Evolutionary conservation across 208 protist genomes (phyloP), one percentile per base, ranked within the genome.

Genomic region (Kentomonas sorsogonicus): DNA sequence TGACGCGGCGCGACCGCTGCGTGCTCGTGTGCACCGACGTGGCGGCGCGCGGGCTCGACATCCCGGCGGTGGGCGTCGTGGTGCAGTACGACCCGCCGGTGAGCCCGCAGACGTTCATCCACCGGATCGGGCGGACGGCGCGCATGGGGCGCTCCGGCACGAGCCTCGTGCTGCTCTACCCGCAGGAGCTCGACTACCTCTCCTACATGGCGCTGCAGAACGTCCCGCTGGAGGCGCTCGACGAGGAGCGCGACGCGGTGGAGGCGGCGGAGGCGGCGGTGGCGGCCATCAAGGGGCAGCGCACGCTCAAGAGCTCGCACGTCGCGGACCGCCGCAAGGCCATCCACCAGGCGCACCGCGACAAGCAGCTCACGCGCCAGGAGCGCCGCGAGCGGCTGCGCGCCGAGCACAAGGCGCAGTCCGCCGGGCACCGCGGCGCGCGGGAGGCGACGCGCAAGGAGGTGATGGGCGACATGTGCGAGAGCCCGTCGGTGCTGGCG

Each of bases 31-130:
- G 91, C 56, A 99, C 98, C 38, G 98, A 94, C 58, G 88, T 97
- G 27, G 95, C 94, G 3, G 95, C 96, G 1, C 83, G 97, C 40
- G 97, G 97, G 13, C 66, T 99, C 13, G 97, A 99, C 74, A 92
- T 99, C 26, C 94, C 96, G 3, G 80, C 79, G 30, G 89, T 99
- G 18, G 79, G 91, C 43, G 86, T 90, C 40, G 98, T 99, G 15
- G 67, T 99, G 36, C 98, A 99, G 87, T 99, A 96, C 69, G 97
- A 99, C 71, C 87, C 97, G 18, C 97, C 97, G 18, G 77, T 89
- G 1, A 91, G 97, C 46, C 87, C 91, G 13, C 78, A 74, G 59
- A 95, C 96, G 18, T 99, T 98, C 63, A 96, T 99, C 31, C 97
- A 99, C 69, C 89, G 97, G 50, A 96, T 98, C 33, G 97, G 98